A percentile compares a stretch with the other conserved stretches of the same genome.
Conservation (phyloP, 2,329 filamentous ascomycete species). For the Colletotrichum cereale region DNA sequence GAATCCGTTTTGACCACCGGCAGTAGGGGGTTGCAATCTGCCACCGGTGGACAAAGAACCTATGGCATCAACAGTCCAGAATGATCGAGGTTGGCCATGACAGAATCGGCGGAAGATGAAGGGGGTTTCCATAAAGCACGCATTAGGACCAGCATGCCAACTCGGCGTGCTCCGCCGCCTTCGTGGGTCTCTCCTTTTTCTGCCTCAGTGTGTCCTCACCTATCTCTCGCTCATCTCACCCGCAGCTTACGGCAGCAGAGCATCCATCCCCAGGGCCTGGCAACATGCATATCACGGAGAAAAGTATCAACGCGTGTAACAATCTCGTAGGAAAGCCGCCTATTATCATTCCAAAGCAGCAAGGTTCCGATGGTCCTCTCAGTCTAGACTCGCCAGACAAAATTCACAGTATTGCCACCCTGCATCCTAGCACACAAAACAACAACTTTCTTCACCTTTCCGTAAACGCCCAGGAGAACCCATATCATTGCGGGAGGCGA, state of each 20-base stretch:
- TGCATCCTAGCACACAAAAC: not conserved
- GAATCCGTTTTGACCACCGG: not conserved
- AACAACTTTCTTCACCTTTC: not conserved
- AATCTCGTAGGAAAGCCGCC: not conserved
- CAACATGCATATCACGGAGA: slow-evolving; percentile 19
- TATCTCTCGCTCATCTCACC: not conserved
- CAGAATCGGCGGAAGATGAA: slow-evolving; percentile 9
- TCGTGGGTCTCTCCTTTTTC: slow-evolving; percentile 29
- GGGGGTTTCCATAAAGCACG: slow-evolving; percentile 5
- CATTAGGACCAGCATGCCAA: slow-evolving; percentile 19
- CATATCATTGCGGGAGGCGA: slow-evolving; percentile 4
- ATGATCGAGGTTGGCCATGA: not conserved
- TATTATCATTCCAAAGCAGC: not conserved
- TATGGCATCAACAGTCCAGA: not conserved
- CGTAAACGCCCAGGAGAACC: slow-evolving; percentile 8
- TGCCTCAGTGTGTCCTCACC: not conserved
- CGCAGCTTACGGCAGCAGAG: not conserved
- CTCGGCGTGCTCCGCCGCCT: not conserved
- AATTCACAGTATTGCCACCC: slow-evolving; percentile 3
- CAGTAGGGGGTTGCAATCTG: not conserved
- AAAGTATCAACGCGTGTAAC: not conserved
- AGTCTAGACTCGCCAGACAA: not conserved
- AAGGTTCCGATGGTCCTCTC: not conserved
- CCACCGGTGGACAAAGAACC: not conserved
- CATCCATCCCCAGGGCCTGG: not conserved